Base-by-base conservation (phyloP, 495 filamentous ascomycete species). In the Friedmanniomyces endolithicus region DNA sequence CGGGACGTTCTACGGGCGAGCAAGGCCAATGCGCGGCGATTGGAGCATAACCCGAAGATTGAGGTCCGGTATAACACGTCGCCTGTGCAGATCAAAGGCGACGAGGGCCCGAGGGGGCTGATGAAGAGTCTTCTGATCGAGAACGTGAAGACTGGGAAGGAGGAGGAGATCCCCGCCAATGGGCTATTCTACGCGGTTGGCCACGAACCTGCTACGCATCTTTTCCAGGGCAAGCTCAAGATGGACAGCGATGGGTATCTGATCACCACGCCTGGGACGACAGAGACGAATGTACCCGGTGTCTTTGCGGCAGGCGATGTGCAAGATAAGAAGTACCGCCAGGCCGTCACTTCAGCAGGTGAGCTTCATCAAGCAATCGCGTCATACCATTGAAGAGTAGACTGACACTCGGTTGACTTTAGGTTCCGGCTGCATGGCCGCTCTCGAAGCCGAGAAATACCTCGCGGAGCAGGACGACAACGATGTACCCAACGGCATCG, bases 251-350 rank as follows among this genome's bases (percentile, higher is more conserved):
- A 97, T 53, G 80, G 81, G 6, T 99, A 99, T 67, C 82, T 99
- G 35, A 64, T 90, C 59, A 97, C 94, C 40, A 78, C 85, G 69
- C 84, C 90, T 2, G 92, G 92, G 27, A 90, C 88, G 48, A 87
- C 87, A 59, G 77, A 82, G 59, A 99, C 92, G 41, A 95, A 81
- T 67, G 68, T 95, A 6, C 80, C 88, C 67, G 92, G 92, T 64
- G 87, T 99, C 9, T 99, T 97, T 68, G 92, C 92, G 49, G 90
- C 90, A 43, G 92, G 92, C 48, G 92, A 99, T 66, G 92, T 99
- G 19, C 94, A 97, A 74, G 94, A 99, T 67, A 97, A 96, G 80
- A 82, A 85, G 63, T 99, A 99, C 70, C 79, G 94, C 66, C 92
- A 98, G 74, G 92, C 92, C 52, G 90, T 98, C 63, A 98, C 92